Conservation (phyloP, 1,284 basidiomycete species). For the Caloboletus firmus region DNA sequence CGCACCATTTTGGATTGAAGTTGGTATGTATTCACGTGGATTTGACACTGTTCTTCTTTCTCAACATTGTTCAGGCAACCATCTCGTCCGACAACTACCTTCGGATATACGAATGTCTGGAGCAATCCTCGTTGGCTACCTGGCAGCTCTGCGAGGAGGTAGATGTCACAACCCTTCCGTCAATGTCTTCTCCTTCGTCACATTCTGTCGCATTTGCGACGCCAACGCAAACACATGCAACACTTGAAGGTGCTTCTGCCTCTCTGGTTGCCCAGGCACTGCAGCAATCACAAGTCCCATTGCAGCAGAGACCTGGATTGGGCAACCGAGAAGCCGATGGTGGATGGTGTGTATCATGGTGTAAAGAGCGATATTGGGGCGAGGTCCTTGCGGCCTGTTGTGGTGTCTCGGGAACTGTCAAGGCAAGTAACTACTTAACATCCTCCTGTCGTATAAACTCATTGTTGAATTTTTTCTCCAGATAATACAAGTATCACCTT, state of each 20-base stretch:
- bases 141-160: slow-evolving; percentile 83
- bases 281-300: slow-evolving; percentile 54
- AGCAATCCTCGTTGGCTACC: slow-evolving; percentile 72
- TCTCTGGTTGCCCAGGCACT: slow-evolving; percentile 61
- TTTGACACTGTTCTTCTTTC: background rate
- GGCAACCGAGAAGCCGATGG: slow-evolving; percentile 80
- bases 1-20: slow-evolving; percentile 83
- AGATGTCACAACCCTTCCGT: slow-evolving; percentile 63
- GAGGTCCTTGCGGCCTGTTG: slow-evolving; percentile 77
- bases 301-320: slow-evolving; percentile 47
- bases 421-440: slow-evolving; percentile 47
- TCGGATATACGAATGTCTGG: slow-evolving; percentile 87
- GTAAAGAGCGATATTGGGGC: slow-evolving; percentile 92
- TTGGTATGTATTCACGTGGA: slow-evolving; percentile 52
- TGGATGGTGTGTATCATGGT: slow-evolving; percentile 92
- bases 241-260: slow-evolving; percentile 56
- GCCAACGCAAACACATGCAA: slow-evolving; percentile 61
- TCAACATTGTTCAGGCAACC: slow-evolving; percentile 57
- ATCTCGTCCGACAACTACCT: slow-evolving; percentile 85
- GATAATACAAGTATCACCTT: slow-evolving; percentile 62
- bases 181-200: slow-evolving; percentile 45
- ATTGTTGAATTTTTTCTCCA: slow-evolving; percentile 22
- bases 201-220: slow-evolving; percentile 58
- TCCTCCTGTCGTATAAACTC: background rate
- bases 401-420: slow-evolving; percentile 71